A percentile compares a stretch with the other conserved stretches of the same genome.
Conservation (phyloP, 345 rosid genomes). For the Eucalyptus cloeziana region DNA sequence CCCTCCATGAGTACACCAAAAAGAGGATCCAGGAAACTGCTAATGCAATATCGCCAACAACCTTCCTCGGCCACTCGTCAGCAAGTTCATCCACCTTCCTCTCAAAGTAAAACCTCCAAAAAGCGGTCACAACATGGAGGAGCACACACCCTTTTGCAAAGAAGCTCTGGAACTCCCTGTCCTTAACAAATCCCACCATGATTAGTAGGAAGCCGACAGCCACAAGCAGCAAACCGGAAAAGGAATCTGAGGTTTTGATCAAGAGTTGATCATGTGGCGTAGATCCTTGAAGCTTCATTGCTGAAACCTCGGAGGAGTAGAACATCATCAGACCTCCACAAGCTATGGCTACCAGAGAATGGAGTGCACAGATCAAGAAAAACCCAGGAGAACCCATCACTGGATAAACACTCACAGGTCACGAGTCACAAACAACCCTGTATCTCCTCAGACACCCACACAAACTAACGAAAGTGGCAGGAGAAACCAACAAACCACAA, state of each 20-base stretch:
- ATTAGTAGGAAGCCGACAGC: conserved; percentile 58
- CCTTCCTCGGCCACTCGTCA: conserved; percentile 54
- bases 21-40: conserved; percentile 79
- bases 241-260: conserved; percentile 77
- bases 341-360: conserved; percentile 62
- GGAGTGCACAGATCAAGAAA: conserved; percentile 49
- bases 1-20: conserved; percentile 84
- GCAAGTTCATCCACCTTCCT: conserved; percentile 64
- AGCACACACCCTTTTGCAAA: conserved; percentile 75
- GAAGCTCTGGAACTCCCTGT: conserved; percentile 65
- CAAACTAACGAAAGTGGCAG: background rate
- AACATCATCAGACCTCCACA: conserved; percentile 79
- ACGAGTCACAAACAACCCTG: background rate
- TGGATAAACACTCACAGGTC: background rate
- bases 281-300: conserved; percentile 73
- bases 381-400: conserved; percentile 27
- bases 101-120: conserved; percentile 72
- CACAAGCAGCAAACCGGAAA: conserved; percentile 83
- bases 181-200: conserved; percentile 83
- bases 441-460: background rate
- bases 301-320: conserved; percentile 49
- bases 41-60: conserved; percentile 56
- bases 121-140: conserved; percentile 56
- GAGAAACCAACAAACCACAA: background rate
- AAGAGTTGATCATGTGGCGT: conserved; percentile 86